phyloP scores from a whole-genome alignment of 495 filamentous ascomycete genomes.

The Talaromyces ruber region DNA sequence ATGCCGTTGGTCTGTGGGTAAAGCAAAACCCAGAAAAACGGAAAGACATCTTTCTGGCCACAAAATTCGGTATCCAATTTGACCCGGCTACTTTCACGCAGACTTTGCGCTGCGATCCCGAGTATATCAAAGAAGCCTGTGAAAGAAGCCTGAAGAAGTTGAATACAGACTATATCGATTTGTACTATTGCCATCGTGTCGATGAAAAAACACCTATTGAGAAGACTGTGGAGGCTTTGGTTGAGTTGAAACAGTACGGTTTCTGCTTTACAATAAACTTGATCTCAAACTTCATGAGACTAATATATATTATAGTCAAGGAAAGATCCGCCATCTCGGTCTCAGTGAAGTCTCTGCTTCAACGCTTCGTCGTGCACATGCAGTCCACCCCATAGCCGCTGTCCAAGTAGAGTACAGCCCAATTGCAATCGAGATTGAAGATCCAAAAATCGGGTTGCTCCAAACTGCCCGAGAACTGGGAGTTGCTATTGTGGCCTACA shows the following conservation, averaged over 20 bases:
- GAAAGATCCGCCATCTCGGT: slow-evolving; percentile 53
- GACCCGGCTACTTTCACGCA: slow-evolving; percentile 10
- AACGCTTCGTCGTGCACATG: slow-evolving; percentile 51
- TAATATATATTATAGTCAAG: slow-evolving; percentile 27
- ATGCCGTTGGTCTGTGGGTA: slow-evolving; percentile 49
- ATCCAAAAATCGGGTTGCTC: slow-evolving; percentile 33
- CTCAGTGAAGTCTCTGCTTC: slow-evolving; percentile 45
- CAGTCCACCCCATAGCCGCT: slow-evolving; percentile 49
- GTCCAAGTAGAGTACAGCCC: slow-evolving; percentile 58
- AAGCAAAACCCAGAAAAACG: slow-evolving; percentile 43
- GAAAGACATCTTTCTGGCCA: slow-evolving; percentile 47
- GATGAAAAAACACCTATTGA: slow-evolving; percentile 48
- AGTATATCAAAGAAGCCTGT: slow-evolving; percentile 42
- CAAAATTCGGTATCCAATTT: slow-evolving; percentile 39
- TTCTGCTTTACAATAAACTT: neutral
- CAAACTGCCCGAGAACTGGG: slow-evolving; percentile 53
- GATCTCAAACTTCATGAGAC: neutral
- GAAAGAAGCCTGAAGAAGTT: slow-evolving; percentile 45
- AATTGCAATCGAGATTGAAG: slow-evolving; percentile 52
- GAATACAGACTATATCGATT: slow-evolving; percentile 45
- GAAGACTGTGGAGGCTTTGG: slow-evolving; percentile 33
- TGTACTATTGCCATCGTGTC: slow-evolving; percentile 56
- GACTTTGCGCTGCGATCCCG: slow-evolving; percentile 37
- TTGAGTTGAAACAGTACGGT: slow-evolving; percentile 11
- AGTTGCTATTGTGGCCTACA: slow-evolving; percentile 51